Evolutionary conservation across 1,284 basidiomycete genomes (phyloP), one percentile per base, ranked within the genome.

Genomic region (Cutaneotrichosporon cavernicola): DNA sequence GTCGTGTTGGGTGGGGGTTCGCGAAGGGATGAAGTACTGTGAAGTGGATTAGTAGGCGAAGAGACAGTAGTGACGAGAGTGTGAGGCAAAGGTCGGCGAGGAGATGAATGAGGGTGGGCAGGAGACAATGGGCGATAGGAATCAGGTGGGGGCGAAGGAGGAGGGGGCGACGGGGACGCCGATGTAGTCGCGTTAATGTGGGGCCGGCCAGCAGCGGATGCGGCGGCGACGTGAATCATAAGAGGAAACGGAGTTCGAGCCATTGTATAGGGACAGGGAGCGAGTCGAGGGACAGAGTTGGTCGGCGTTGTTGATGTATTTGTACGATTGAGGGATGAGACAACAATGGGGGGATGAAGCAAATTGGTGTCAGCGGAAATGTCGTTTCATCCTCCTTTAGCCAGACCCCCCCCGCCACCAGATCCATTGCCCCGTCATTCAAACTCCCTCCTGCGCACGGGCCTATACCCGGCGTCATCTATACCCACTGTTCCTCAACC

Each of bases 1-100:
- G 69, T 70, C 11, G 71, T 68, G 50, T 69, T 65, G 38, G 66
- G 72, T 11, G 67, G 69, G 9, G 72, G 72, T 57, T 76, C 73
- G 46, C 72, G 67, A 9, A 74, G 65, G 31, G 70, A 70, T 16
- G 74, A 74, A 5, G 73, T 74, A 49, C 73, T 74, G 70, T 66
- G 61, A 49, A 58, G 31, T 53, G 59, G 61, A 22, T 56, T 50
- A 13, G 49, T 26, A 2, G 58, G 36, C 16, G 61, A 56, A 13
- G 53, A 22, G n/a, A 40, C 2, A 26, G 62, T 30, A 10, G 62
- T 22, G 30, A 32, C 38, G 1, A 32, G 46, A 10, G 58, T n/a
- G 22, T 10, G 31, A 7, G 56, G 13, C 5, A 18, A 8, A 7
- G 50, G 16, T 16, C 34, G 60, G 43, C 36, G 31, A n/a, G 51